phyloP scores from a whole-genome alignment of 306 rosid genomes.

The Sicyos edulis region DNA sequence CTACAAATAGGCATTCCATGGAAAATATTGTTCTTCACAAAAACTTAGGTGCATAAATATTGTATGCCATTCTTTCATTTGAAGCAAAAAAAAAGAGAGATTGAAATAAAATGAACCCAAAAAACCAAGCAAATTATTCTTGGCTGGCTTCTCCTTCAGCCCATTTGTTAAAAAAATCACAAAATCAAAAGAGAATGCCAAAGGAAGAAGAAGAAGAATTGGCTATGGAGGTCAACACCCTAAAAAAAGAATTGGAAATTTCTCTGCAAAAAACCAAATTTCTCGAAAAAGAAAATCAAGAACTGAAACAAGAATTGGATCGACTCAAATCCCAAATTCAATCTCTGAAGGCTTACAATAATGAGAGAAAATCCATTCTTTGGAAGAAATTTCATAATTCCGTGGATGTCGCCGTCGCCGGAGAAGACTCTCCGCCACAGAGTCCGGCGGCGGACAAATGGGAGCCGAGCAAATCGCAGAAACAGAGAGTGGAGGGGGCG shows the following conservation, averaged over 20 bases:
- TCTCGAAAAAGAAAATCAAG: constrained; percentile 69
- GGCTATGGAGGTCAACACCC: constrained; percentile 33
- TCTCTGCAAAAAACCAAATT: constrained; percentile 42
- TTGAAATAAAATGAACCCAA: background rate
- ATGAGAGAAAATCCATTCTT: constrained; percentile 66
- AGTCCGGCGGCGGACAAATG: constrained; percentile 26
- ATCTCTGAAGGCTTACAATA: constrained; percentile 57
- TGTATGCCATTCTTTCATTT: constrained; percentile 44
- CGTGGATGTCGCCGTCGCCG: constrained; percentile 34
- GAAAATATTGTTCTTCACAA: background rate
- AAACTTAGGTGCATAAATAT: constrained; percentile 12
- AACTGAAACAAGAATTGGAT: constrained; percentile 54
- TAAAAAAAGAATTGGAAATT: constrained; percentile 48
- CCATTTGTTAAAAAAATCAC: background rate
- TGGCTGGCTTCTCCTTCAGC: background rate
- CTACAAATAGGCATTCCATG: background rate
- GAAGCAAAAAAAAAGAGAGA: constrained; percentile 31
- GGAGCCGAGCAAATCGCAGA: constrained; percentile 21
- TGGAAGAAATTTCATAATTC: constrained; percentile 86
- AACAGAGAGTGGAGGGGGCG: background rate
- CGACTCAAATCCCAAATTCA: constrained; percentile 55
- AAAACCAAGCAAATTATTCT: background rate
- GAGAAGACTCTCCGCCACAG: constrained; percentile 35
- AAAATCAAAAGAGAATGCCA: constrained; percentile 33
- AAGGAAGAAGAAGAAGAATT: constrained; percentile 34